Percentiles rank a stretch among this genome's conserved stretches.
Evolutionary conservation across 2,329 filamentous ascomycete genomes (phyloP).

Genomic region (Claviceps sp.): DNA sequence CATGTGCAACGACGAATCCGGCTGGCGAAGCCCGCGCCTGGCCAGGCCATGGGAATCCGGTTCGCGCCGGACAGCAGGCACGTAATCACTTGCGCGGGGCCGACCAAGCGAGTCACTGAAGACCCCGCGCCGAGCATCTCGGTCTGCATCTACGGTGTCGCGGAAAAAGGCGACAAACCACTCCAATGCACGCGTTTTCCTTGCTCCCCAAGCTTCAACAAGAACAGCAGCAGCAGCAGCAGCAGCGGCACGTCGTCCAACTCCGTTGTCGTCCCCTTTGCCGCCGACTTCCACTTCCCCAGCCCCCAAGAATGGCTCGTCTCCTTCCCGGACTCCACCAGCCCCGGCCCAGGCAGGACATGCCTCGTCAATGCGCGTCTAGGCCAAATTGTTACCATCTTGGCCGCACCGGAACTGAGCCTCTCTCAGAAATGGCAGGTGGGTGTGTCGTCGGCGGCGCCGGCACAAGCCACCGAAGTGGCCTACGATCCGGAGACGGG

Average conservation of each 20-base stretch:
- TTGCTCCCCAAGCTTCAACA: background rate
- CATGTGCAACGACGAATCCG: background rate
- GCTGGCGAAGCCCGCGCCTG: background rate
- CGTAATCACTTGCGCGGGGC: conserved; percentile 4
- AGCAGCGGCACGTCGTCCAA: background rate
- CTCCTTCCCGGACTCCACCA: conserved; percentile 4
- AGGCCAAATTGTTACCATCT: conserved; percentile 3
- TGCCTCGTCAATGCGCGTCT: conserved; percentile 6
- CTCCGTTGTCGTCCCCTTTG: background rate
- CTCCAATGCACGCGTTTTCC: background rate
- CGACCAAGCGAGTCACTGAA: background rate
- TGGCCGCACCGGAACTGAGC: conserved; percentile 1
- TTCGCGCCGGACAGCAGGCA: conserved; percentile 5
- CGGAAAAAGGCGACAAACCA: background rate
- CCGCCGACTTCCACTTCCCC: conserved; percentile 6
- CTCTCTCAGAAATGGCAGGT: conserved; percentile 5
- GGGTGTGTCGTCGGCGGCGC: conserved; percentile 1
- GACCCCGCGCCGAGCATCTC: conserved; percentile 1
- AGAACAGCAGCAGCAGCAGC: background rate
- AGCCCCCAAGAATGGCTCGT: conserved; percentile 4
- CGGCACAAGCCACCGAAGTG: background rate
- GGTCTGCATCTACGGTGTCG: conserved; percentile 1
- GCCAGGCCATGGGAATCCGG: conserved; percentile 3
- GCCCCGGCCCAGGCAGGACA: conserved; percentile 2
- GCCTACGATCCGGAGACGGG: background rate